These are phyloP conservation scores for Zizania latifolia DNA, from an alignment of 176 grass and related monocot species.

Conservation along the genomic window DNA sequence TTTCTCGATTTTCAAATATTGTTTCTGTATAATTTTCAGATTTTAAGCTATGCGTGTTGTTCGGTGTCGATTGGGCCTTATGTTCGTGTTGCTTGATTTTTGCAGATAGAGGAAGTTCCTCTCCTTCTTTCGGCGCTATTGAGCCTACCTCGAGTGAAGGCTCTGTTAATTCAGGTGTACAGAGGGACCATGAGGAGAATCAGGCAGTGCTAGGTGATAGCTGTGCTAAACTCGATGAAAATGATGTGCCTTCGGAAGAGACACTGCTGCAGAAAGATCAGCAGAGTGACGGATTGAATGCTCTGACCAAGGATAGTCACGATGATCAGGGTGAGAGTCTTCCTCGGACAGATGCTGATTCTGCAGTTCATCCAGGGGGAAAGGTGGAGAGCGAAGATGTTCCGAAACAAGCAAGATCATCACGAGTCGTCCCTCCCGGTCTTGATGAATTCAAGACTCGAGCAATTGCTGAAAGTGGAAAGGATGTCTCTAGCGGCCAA, in stretches of 20 bases:
- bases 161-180: slow-evolving; percentile 6
- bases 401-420: slow-evolving; percentile 39
- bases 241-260: slow-evolving; percentile 7
- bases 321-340: slow-evolving; percentile 9
- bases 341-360: slow-evolving; percentile 1
- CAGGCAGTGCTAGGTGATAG: neutral
- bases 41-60: neutral
- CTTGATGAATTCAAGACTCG: slow-evolving; percentile 91
- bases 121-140: neutral
- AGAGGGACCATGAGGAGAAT: neutral
- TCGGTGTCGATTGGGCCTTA: neutral
- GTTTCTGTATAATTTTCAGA: neutral
- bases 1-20: neutral
- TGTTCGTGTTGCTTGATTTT: neutral
- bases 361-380: slow-evolving; percentile 16
- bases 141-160: slow-evolving; percentile 32
- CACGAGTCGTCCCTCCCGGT: slow-evolving; percentile 49
- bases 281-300: slow-evolving; percentile 14
- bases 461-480: slow-evolving; percentile 55
- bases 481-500: slow-evolving; percentile 41
- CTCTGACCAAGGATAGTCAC: slow-evolving; percentile 11
- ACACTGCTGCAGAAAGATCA: slow-evolving; percentile 23
- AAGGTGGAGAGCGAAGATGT: slow-evolving; percentile 45
- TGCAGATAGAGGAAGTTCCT: slow-evolving; percentile 60
- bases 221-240: slow-evolving; percentile 32